These are phyloP conservation scores for Auriscalpium orientale DNA, from an alignment of 768 basidiomycete genomes.

Conservation along the genomic window DNA sequence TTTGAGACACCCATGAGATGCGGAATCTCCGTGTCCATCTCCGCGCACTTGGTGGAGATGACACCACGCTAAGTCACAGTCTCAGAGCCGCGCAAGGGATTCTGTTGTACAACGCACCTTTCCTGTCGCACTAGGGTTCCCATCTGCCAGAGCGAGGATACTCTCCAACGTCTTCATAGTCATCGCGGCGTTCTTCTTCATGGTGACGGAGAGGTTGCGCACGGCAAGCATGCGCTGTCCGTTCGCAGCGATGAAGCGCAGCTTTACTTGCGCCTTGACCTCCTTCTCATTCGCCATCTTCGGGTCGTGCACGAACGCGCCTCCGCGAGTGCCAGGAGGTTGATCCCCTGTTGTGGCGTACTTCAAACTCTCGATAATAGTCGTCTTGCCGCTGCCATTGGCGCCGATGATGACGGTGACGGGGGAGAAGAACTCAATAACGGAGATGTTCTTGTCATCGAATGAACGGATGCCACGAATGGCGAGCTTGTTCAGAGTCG, in stretches of 20 bases:
- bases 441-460: conserved; percentile 87
- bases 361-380: conserved; percentile 98
- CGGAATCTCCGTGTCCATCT: conserved; percentile 93
- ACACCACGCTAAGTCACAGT: conserved; percentile 53
- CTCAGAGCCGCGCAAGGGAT: not conserved
- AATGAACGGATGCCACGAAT: conserved; percentile 93
- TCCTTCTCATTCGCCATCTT: conserved; percentile 99
- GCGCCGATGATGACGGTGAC: conserved; percentile 98
- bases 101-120: conserved; percentile 48
- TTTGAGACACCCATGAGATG: conserved; percentile 91
- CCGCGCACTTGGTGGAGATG: conserved; percentile 96
- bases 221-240: conserved; percentile 85
- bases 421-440: conserved; percentile 96
- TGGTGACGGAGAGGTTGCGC: conserved; percentile 85
- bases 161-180: conserved; percentile 98
- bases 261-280: conserved; percentile 96
- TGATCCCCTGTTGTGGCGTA: conserved; percentile 98
- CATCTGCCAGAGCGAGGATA: conserved; percentile 69
- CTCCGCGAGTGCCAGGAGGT: conserved; percentile 94
- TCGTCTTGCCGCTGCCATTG: conserved; percentile 98
- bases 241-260: conserved; percentile 87
- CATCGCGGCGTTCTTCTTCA: conserved; percentile 81
- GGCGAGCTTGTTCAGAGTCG: conserved; percentile 84
- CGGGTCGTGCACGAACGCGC: conserved; percentile 98
- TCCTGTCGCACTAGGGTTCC: conserved; percentile 54